Conservation (phyloP, 345 rosid species). For the Eucalyptus marginata region DNA sequence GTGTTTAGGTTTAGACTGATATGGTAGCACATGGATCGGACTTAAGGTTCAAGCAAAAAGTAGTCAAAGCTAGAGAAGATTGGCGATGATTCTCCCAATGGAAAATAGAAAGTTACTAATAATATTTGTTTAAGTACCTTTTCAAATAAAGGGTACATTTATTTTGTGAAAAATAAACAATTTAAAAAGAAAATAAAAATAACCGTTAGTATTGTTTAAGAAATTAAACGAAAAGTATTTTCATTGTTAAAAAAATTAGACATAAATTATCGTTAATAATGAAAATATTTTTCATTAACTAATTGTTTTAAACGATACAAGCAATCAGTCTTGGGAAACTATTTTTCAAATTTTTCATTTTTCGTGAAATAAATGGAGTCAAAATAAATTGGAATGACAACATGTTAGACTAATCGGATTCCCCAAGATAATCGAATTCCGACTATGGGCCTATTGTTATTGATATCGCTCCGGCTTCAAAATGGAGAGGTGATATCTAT, state of each 20-base stretch:
- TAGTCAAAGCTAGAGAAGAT: neutral
- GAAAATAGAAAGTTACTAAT: neutral
- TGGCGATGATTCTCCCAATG: neutral
- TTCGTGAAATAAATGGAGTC: neutral
- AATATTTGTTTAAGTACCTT: neutral
- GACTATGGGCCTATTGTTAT: no score
- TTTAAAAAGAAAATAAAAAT: neutral
- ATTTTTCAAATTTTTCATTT: no score
- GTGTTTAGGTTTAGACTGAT: neutral
- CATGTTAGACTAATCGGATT: neutral
- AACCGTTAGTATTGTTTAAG: neutral
- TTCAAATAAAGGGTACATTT: neutral
- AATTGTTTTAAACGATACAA: neutral
- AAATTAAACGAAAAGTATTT: neutral
- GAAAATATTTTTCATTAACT: neutral
- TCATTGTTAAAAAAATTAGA: no score
- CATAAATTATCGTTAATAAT: no score
- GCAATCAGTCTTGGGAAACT: accelerated
- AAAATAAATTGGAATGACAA: neutral
- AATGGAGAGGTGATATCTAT: neutral
- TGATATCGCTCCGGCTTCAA: accelerated
- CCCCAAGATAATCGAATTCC: neutral
- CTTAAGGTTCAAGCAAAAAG: neutral
- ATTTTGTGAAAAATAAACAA: neutral
- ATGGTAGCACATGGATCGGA: neutral